Percentiles rank a stretch among this genome's conserved stretches.
phyloP scores from a whole-genome alignment of 2,329 filamentous ascomycete genomes.

The Trichoderma hamatum region DNA sequence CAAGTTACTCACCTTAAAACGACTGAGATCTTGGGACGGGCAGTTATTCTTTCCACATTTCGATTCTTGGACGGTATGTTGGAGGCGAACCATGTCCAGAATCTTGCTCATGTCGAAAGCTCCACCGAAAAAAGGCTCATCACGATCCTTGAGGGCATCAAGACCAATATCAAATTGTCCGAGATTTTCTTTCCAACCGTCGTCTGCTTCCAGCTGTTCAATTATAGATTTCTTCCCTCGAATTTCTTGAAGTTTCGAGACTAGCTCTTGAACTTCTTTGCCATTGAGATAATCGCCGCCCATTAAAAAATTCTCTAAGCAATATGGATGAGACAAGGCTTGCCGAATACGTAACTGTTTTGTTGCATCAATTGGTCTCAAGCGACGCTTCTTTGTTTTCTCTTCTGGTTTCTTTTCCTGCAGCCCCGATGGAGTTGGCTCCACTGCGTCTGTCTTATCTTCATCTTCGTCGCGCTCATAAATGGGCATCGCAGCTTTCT shows the following conservation, averaged over 20 bases:
- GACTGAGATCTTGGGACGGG: constrained; percentile 12
- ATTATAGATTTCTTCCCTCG: not conserved
- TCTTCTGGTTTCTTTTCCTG: too few relatives aligned
- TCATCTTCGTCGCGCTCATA: not conserved
- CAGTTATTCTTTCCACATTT: constrained; percentile 17
- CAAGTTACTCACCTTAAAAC: not conserved
- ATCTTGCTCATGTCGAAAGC: constrained; percentile 30
- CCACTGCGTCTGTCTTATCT: not conserved
- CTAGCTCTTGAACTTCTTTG: not conserved
- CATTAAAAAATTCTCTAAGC: constrained; percentile 35
- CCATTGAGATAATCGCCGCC: not conserved
- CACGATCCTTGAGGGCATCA: constrained; percentile 4
- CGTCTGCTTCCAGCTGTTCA: constrained; percentile 23
- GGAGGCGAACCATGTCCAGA: constrained; percentile 28
- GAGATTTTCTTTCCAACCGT: not conserved
- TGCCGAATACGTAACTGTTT: constrained; percentile 29
- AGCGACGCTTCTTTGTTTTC: not conserved
- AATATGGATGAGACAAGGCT: constrained; percentile 36
- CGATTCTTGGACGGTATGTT: not conserved
- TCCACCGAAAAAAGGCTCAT: constrained; percentile 29
- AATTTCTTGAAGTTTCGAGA: not conserved
- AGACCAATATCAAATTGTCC: constrained; percentile 29
- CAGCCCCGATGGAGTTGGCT: too few relatives aligned
- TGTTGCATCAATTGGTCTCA: not conserved
- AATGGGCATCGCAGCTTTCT: constrained; percentile 30